Evolutionary conservation across 768 basidiomycete species (phyloP), one percentile per base, ranked within the genome.

Genomic region (Cystofilobasidium macerans): DNA sequence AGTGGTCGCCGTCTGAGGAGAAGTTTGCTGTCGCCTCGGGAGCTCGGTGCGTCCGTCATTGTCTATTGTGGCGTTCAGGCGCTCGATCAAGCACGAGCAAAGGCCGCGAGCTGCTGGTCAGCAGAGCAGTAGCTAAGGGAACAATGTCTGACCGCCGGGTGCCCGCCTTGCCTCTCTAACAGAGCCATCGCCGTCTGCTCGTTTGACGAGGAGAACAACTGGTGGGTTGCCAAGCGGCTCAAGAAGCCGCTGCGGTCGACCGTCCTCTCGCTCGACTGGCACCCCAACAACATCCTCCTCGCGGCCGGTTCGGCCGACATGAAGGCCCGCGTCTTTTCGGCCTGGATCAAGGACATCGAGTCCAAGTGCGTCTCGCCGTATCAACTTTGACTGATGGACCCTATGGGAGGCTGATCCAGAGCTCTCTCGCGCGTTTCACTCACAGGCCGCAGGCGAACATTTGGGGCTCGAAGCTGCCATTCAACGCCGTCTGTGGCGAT

Each of bases 1-100:
- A 86, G 71, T 99, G 95, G 95, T 92, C 89, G 76, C 95, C 95
- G 1, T 85, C 86, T 70, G 95, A 98, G 76, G 89, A 97, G 77
- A 99, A 99, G 77, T 99, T 99, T 73, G 95, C 95, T 8, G 95
- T 99, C 20, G 93, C 91, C 3, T 92, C 88, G 70, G 95, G 95
- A 68, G 95, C 94, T 20, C 83, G 91, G 90, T 90, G 57, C 63
- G 73, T 70, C 6, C 1, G 3, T 8, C n/a, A 6, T 9, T 42
- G 20, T 28, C 13, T 32, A n/a, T 53, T 20, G 40, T 36, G 24
- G 58, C 45, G n/a, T 26, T 14, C 0, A 9, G 40, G 20, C 18
- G 24, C 66, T 24, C 48, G 28, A n/a, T 8, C 28, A n/a, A n/a
- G n/a, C n/a, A n/a, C n/a, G n/a, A n/a, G n/a, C n/a, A n/a, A n/a